Base-by-base conservation (phyloP, 768 basidiomycete species). In the Panus rudis region DNA sequence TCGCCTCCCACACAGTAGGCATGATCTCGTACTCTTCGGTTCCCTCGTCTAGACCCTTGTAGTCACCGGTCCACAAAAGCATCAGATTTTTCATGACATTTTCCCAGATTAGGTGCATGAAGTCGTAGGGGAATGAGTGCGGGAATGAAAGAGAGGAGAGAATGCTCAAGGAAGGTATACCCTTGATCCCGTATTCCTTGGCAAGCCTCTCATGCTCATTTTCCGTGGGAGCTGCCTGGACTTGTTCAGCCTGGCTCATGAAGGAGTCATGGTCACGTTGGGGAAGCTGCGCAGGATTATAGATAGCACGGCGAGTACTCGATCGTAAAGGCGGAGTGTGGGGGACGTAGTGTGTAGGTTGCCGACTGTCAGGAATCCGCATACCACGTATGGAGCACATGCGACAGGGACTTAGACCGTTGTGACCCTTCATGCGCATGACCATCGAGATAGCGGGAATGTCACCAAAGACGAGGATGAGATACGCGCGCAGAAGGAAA, bases 31-130 rank as follows among this genome's bases (percentile, higher is more conserved):
- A 69, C 7, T 53, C 52, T 2, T 55, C 63, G 4, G 14, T 28
- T 0, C 59, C 59, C 4, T 53, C 27, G 32, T 68, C 59, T 1
- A 72, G 50, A 6, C 50, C 65, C 48, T 73, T 75, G 59, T 59
- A 73, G 12, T 52, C 45, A 0, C 69, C 68, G 1, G 58, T 66
- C 69, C 70, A 70, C 0, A 70, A 50, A 0, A 43, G 16, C 24
- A 74, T 51, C 2, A 78, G 58, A 37, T 66, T 70, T 16, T 50
- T 53, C 21, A 71, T 47, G 1, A 71, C 35, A 46, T 76, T 76
- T 46, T 72, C 70, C 50, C 55, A 68, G 20, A 75, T 55, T 0
- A 71, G 59, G 39, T 78, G 73, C 67, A 76, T 73, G 55, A 73
- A 70, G 39, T 76, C 72, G 46, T 66, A 65, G 0, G 71, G 71